A percentile compares a stretch with the other conserved stretches of the same genome.
phyloP scores from a whole-genome alignment of 2,329 filamentous ascomycete genomes.

The Camillea tinctor region DNA sequence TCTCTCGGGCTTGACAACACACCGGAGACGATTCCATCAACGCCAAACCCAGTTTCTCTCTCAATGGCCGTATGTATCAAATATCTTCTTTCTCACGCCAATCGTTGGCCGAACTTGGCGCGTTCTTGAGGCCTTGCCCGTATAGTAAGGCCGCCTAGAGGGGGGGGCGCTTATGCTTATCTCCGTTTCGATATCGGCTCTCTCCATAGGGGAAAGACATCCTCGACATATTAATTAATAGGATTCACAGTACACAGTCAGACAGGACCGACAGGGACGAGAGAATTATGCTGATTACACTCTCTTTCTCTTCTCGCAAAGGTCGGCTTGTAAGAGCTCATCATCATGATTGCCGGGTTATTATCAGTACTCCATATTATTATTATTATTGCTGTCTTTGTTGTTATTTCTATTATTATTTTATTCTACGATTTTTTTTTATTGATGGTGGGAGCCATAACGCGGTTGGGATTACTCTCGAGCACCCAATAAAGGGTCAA shows the following conservation, averaged over 20 bases:
- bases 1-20: slow-evolving; percentile 8
- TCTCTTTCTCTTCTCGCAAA: slow-evolving; percentile 9
- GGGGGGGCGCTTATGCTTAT: slow-evolving; percentile 21
- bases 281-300: slow-evolving; percentile 18
- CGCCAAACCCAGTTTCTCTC: background rate
- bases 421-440: too few species aligned
- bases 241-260: slow-evolving; percentile 11
- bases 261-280: slow-evolving; percentile 1
- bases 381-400: slow-evolving; percentile 2
- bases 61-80: background rate
- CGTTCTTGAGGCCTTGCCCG: slow-evolving; percentile 14
- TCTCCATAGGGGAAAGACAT: slow-evolving; percentile 14
- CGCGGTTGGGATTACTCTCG: slow-evolving; percentile 19
- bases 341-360: slow-evolving; percentile 22
- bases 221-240: slow-evolving; percentile 19
- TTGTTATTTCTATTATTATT: slow-evolving; percentile 4
- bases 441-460: slow-evolving; percentile 14
- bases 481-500: slow-evolving; percentile 31
- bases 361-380: slow-evolving; percentile 19
- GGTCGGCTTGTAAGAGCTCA: slow-evolving; percentile 9
- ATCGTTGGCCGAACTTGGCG: slow-evolving; percentile 21
- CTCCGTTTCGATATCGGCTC: slow-evolving; percentile 25
- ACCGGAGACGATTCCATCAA: background rate
- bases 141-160: slow-evolving; percentile 16
- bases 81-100: slow-evolving; percentile 16